A percentile compares a stretch with the other conserved stretches of the same genome.
phyloP scores from a whole-genome alignment of 192 early-diverging fungal species.

The Martensiomyces pterosporus region DNA sequence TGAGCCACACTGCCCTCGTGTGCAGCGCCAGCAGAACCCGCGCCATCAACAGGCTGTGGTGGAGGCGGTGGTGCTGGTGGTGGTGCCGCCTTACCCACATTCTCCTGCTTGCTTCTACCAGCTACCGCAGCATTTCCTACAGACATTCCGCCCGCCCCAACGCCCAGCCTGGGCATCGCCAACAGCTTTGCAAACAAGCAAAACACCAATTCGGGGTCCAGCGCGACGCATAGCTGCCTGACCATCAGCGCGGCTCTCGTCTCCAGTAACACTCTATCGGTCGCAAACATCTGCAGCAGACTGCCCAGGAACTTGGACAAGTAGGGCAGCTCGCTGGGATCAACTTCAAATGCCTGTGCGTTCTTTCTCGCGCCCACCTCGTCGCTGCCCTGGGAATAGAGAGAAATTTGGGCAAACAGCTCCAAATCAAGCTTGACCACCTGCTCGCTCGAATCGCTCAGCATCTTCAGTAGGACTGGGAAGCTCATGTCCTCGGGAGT shows the following conservation, averaged over 20 bases:
- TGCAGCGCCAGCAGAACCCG: too few relatives aligned
- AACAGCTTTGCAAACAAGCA: slow-evolving; percentile 82
- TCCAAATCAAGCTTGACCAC: slow-evolving; percentile 90
- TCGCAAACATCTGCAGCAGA: slow-evolving; percentile 84
- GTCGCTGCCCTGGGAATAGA: slow-evolving; percentile 50
- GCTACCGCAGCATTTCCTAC: too few relatives aligned
- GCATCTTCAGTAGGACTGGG: slow-evolving; percentile 79
- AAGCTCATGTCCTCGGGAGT: slow-evolving; percentile 86
- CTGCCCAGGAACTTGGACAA: slow-evolving; percentile 86
- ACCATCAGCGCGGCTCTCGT: slow-evolving; percentile 88
- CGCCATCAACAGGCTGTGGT: too few relatives aligned
- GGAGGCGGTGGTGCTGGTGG: too few relatives aligned
- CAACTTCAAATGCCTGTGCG: background rate
- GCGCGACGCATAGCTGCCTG: slow-evolving; percentile 82
- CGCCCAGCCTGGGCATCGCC: slow-evolving; percentile 49
- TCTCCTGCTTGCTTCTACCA: too few relatives aligned
- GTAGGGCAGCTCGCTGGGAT: slow-evolving; percentile 45
- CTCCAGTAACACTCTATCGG: slow-evolving; percentile 83
- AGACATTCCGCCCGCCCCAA: too few relatives aligned
- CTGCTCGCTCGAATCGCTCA: slow-evolving; percentile 93
- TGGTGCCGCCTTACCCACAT: too few relatives aligned
- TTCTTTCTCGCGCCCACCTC: background rate
- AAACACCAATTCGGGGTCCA: slow-evolving; percentile 91
- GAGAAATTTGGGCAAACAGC: slow-evolving; percentile 92
- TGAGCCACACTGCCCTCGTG: too few relatives aligned